phyloP scores from a whole-genome alignment of 768 basidiomycete species.

The Amanita jacksonii region DNA sequence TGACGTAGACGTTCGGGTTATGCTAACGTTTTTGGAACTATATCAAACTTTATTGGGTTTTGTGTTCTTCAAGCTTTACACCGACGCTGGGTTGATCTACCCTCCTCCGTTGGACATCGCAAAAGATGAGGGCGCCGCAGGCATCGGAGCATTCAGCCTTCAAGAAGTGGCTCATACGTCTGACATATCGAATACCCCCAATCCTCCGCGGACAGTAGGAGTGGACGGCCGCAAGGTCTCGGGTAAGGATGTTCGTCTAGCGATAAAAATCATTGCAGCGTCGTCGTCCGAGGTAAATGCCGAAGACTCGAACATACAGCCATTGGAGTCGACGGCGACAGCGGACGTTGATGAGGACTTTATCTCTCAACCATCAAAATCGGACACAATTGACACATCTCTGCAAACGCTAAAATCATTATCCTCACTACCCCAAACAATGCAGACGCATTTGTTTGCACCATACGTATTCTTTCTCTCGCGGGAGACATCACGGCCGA shows the following conservation, averaged over 20 bases:
- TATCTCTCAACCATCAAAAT: slow-evolving; percentile 45
- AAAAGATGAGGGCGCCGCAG: slow-evolving; percentile 80
- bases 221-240: slow-evolving; percentile 35
- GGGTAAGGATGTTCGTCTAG: slow-evolving; percentile 46
- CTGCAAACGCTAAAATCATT: slow-evolving; percentile 67
- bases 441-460: slow-evolving; percentile 60
- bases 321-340: slow-evolving; percentile 22
- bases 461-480: slow-evolving; percentile 91
- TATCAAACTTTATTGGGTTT: slow-evolving; percentile 97
- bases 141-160: slow-evolving; percentile 80
- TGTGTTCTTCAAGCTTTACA: slow-evolving; percentile 95
- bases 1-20: slow-evolving; percentile 96
- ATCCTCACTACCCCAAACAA: slow-evolving; percentile 46
- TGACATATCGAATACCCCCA: slow-evolving; percentile 32
- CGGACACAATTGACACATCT: slow-evolving; percentile 32
- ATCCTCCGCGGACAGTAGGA: slow-evolving; percentile 32
- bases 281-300: slow-evolving; percentile 19
- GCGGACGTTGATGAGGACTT: slow-evolving; percentile 57
- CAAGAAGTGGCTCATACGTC: slow-evolving; percentile 33
- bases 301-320: slow-evolving; percentile 29
- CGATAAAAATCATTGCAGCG: slow-evolving; percentile 45
- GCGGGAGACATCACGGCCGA: slow-evolving; percentile 80
- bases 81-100: slow-evolving; percentile 86
- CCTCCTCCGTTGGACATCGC: slow-evolving; percentile 83
- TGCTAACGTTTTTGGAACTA: slow-evolving; percentile 95